Percentiles rank a stretch among this genome's conserved stretches.
Evolutionary conservation across 2,329 filamentous ascomycete genomes (phyloP).

Genomic region (Colletotrichum truncatum): DNA sequence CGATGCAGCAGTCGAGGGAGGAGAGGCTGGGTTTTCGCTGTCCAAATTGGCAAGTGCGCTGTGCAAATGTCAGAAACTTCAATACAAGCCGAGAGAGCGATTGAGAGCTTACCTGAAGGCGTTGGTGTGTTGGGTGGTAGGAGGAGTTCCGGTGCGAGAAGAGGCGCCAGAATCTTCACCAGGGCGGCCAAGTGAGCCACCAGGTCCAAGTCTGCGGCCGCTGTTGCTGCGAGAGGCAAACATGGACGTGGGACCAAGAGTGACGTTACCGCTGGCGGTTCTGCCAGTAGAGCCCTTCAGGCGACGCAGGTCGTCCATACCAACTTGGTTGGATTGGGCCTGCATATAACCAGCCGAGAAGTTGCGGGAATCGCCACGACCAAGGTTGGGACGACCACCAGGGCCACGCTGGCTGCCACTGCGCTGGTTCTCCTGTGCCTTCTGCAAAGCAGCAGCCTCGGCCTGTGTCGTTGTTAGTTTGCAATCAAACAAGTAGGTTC

Average conservation of each 20-base stretch:
- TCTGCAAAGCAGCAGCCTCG: conserved; percentile 80
- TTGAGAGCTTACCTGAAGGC: conserved; percentile 82
- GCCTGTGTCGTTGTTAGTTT: conserved; percentile 51
- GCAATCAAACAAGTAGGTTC: not conserved
- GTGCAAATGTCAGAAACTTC: conserved; percentile 38
- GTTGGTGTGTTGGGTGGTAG: conserved; percentile 80
- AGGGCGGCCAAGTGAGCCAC: conserved; percentile 75
- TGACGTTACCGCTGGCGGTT: conserved; percentile 68
- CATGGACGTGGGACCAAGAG: conserved; percentile 86
- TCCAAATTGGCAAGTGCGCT: conserved; percentile 71
- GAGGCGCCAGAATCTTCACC: conserved; percentile 88
- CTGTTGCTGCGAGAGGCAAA: conserved; percentile 92
- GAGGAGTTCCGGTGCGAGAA: conserved; percentile 89
- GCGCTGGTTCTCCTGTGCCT: conserved; percentile 77
- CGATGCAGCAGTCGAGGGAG: conserved; percentile 74
- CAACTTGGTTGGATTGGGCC: conserved; percentile 84
- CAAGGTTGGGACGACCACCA: conserved; percentile 75
- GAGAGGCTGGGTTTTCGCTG: conserved; percentile 72
- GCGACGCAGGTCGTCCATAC: conserved; percentile 89
- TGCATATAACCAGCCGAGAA: conserved; percentile 80
- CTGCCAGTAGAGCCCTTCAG: conserved; percentile 73
- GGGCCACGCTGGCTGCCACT: conserved; percentile 67
- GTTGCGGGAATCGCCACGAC: conserved; percentile 87
- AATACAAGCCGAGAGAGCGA: not conserved
- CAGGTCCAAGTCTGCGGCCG: conserved; percentile 81